Percentiles rank a stretch among this genome's conserved stretches.
These are phyloP conservation scores for Rhodotorula graminis DNA, from an alignment of 768 basidiomycete species.

Conservation along the genomic window DNA sequence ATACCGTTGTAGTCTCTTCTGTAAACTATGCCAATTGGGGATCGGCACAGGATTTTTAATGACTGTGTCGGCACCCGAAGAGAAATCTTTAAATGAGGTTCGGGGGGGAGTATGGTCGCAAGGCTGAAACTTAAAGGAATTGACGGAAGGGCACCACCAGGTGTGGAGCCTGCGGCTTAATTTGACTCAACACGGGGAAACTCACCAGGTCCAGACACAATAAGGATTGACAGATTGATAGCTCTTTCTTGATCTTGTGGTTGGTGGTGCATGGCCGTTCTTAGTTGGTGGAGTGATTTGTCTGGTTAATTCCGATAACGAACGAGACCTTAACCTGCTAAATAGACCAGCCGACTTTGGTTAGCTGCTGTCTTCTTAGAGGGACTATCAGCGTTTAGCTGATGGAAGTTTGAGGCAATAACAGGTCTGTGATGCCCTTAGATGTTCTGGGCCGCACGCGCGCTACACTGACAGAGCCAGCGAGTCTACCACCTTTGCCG, in stretches of 20 bases:
- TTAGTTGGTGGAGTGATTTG: constrained; percentile 91
- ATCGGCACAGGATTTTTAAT: too few species aligned
- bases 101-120: constrained; percentile 71
- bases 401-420: constrained; percentile 84
- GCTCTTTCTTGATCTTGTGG: constrained; percentile 79
- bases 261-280: constrained; percentile 85
- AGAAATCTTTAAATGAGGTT: constrained; percentile 82
- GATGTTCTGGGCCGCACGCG: too few species aligned
- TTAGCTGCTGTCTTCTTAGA: constrained; percentile 76
- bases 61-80: too few species aligned
- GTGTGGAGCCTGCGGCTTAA: constrained; percentile 75
- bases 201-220: constrained; percentile 76
- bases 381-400: constrained; percentile 75
- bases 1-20: too few species aligned
- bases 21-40: too few species aligned
- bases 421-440: too few species aligned
- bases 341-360: constrained; percentile 74
- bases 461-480: too few species aligned
- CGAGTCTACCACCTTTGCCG: too few species aligned
- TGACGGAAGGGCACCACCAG: constrained; percentile 79
- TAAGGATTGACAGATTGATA: too few species aligned
- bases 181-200: constrained; percentile 79
- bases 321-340: constrained; percentile 91
- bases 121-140: constrained; percentile 78
- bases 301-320: constrained; percentile 95